Evolutionary conservation across 1,284 basidiomycete genomes (phyloP).

Genomic region (Anthracocystis panici-leucophaei): DNA sequence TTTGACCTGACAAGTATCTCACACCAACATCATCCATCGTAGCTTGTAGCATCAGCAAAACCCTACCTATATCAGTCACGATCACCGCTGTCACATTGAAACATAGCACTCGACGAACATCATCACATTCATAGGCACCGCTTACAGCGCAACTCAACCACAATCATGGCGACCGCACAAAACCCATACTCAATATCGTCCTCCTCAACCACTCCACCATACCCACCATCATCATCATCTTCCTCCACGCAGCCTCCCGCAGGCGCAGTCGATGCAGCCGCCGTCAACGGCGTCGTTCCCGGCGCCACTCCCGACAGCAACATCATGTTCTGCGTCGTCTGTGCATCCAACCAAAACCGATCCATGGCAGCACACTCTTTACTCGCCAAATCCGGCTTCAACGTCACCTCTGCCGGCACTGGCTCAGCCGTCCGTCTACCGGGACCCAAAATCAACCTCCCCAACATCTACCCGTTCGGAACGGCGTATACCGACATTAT

Average conservation of each 20-base stretch:
- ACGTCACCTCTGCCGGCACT: conserved; percentile 93
- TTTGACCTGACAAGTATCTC: too few species aligned
- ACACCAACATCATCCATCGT: too few species aligned
- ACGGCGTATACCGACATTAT: conserved; percentile 98
- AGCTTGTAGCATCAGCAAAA: too few species aligned
- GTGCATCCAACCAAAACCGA: conserved; percentile 97
- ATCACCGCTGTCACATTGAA: neutral
- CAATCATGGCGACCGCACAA: conserved; percentile 21
- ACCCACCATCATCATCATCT: conserved; percentile 12
- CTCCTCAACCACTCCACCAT: conserved; percentile 13
- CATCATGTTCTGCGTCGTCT: conserved; percentile 89
- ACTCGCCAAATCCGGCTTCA: conserved; percentile 84
- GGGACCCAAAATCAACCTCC: conserved; percentile 94
- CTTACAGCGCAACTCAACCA: neutral
- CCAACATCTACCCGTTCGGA: conserved; percentile 96
- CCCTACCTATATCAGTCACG: too few species aligned
- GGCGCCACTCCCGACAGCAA: conserved; percentile 26
- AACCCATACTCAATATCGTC: conserved; percentile 27
- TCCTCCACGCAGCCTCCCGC: neutral
- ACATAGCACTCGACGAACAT: neutral
- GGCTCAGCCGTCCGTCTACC: conserved; percentile 96
- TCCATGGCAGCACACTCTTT: conserved; percentile 99
- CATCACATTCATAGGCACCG: neutral
- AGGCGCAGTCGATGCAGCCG: conserved; percentile 12
- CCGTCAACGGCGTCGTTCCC: conserved; percentile 19